Evolutionary conservation across 306 rosid genomes (phyloP), one percentile per base, ranked within the genome.

Genomic region (Gastrolobium villosum): DNA sequence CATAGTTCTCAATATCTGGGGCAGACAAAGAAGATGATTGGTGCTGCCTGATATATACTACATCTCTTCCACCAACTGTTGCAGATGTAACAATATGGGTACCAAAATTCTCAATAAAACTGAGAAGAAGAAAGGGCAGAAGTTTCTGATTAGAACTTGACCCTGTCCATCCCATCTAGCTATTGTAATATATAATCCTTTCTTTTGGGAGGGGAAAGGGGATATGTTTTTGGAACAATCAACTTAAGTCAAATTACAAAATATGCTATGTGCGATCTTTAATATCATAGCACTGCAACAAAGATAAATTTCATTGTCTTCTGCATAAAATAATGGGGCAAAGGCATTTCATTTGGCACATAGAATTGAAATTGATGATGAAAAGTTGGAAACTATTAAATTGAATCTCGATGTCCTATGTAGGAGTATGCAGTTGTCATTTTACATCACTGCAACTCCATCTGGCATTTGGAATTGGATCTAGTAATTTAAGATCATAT

Each of bases 71-170:
- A 64, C 99, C 99, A 56, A 96, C 86, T 13, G 93, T 96, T 79
- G 97, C 99, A 14, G 99, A 96, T 10, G 96, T 88, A 81, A 96
- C 91, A 66, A 96, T 85, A 86, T 96, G 99, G 8, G 99, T 96
- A 65, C 99, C 99, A 61, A 74, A 96, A 86, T 90, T 91, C 86
- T 96, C 99, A 76, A 96, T 96, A 81, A 96, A 96, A 90, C 99
- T 96, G 94, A 65, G 81, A 85, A 83, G 26, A 65, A 52, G 84
- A 39, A 84, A 64, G 55, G 3, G 48, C 4, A 73, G 44, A 82
- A 50, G 68, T 45, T 45, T 31, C 41, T 11, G 6, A 48, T 77
- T 79, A 84, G 84, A 72, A 81, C 34, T 14, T 59, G 70, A 62
- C 66, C 57, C 69, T 44, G 8, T 20, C 55, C 74, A 49, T 73